phyloP scores from a whole-genome alignment of 768 basidiomycete genomes.

The Termitomyces sp. region DNA sequence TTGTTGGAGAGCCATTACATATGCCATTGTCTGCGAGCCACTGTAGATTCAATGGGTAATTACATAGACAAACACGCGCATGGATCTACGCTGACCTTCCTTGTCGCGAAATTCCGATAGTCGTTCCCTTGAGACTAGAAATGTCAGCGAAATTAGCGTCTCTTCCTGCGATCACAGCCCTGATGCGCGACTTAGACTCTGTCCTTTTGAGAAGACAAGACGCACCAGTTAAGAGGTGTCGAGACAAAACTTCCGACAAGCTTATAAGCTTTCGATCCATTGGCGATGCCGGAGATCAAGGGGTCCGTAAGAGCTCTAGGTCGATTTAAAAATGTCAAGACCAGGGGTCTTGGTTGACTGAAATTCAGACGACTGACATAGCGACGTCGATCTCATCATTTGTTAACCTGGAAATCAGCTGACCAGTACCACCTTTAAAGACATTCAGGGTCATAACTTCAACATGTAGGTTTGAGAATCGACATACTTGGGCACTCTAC shows the following conservation, averaged over 20 bases:
- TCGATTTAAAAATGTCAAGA: slow-evolving; percentile 1
- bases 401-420: slow-evolving; percentile 69
- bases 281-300: slow-evolving; percentile 88
- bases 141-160: slow-evolving; percentile 67
- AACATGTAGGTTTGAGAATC: background rate
- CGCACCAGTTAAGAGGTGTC: slow-evolving; percentile 82
- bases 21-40: slow-evolving; percentile 93
- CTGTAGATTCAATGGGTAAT: slow-evolving; percentile 26
- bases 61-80: background rate
- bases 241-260: slow-evolving; percentile 90
- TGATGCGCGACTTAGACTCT: slow-evolving; percentile 18
- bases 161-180: slow-evolving; percentile 92
- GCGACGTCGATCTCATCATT: slow-evolving; percentile 79
- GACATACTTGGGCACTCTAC: slow-evolving; percentile 83
- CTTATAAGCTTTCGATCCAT: slow-evolving; percentile 83
- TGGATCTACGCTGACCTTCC: slow-evolving; percentile 56
- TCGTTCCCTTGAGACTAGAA: slow-evolving; percentile 70
- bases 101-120: slow-evolving; percentile 82
- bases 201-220: background rate
- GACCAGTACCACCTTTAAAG: slow-evolving; percentile 75
- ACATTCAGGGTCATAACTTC: background rate
- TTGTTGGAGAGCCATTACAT: slow-evolving; percentile 87
- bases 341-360: background rate
- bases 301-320: slow-evolving; percentile 84
- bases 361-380: slow-evolving; percentile 45